These are phyloP conservation scores for Priceomyces fermenticarens DNA, from an alignment of 805 yeast genomes.

Conservation along the genomic window DNA sequence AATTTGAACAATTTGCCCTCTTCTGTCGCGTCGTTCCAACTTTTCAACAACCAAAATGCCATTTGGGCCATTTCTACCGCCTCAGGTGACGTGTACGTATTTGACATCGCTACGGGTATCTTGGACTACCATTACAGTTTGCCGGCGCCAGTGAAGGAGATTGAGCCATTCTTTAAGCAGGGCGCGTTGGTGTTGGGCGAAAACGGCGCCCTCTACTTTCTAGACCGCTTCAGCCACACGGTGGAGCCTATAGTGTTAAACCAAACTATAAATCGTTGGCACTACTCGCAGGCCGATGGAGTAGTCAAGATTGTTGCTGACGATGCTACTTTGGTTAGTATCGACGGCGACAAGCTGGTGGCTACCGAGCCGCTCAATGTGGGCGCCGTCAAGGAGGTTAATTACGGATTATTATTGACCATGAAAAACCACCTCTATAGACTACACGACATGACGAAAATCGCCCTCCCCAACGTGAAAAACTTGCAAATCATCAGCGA, in stretches of 20 bases:
- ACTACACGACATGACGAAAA: background rate
- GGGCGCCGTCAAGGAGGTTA: conserved; percentile 8
- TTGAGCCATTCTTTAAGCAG: conserved; percentile 10
- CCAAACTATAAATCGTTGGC: conserved; percentile 1
- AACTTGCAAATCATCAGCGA: background rate
- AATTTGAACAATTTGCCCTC: conserved; percentile 15
- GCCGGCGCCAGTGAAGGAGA: conserved; percentile 6
- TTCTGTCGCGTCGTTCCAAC: conserved; percentile 6
- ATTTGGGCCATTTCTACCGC: conserved; percentile 13
- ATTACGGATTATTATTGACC: conserved; percentile 9
- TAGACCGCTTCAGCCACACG: background rate
- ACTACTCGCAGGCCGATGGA: conserved; percentile 10
- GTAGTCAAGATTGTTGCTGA: conserved; percentile 10
- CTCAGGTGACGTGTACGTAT: conserved; percentile 9
- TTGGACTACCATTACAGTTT: conserved; percentile 7
- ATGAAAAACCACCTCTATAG: conserved; percentile 9
- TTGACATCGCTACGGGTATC: conserved; percentile 12
- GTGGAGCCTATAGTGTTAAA: background rate
- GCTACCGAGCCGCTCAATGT: conserved; percentile 9
- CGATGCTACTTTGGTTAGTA: conserved; percentile 4
- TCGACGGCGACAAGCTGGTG: conserved; percentile 7
- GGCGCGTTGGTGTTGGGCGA: conserved; percentile 12
- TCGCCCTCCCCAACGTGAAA: background rate
- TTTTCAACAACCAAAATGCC: conserved; percentile 6
- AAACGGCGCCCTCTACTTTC: conserved; percentile 10